Conservation (phyloP, 768 basidiomycete genomes). For the Leccinum olivaceopallidum region DNA sequence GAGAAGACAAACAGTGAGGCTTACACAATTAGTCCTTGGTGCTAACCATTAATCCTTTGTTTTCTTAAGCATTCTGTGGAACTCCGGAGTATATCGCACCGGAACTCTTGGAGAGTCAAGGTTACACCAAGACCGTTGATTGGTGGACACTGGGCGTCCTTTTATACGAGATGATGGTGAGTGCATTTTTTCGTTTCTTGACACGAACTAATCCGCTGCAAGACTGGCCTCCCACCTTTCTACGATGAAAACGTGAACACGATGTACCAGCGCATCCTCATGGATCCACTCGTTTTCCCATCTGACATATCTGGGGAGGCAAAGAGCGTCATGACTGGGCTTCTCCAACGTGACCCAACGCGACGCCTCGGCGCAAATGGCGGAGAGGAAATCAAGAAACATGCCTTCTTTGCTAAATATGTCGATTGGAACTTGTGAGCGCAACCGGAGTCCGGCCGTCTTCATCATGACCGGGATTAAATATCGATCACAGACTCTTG, state of each 20-base stretch:
- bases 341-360: slow-evolving; percentile 87
- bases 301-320: slow-evolving; percentile 88
- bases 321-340: slow-evolving; percentile 80
- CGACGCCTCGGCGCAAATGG: slow-evolving; percentile 89
- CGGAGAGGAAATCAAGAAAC: slow-evolving; percentile 93
- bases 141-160: slow-evolving; percentile 99
- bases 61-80: slow-evolving; percentile 82
- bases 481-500: slow-evolving; percentile 51
- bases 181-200: not conserved
- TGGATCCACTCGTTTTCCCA: slow-evolving; percentile 91
- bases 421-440: slow-evolving; percentile 85
- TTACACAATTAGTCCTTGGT: not conserved
- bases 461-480: slow-evolving; percentile 4
- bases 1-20: slow-evolving; percentile 93
- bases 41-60: slow-evolving; percentile 5
- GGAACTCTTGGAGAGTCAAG: slow-evolving; percentile 93
- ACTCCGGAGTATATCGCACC: slow-evolving; percentile 99
- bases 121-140: slow-evolving; percentile 97
- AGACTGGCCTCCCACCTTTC: slow-evolving; percentile 97
- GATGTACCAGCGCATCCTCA: slow-evolving; percentile 95
- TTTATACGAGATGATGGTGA: slow-evolving; percentile 94
- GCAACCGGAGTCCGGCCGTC: not conserved
- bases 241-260: slow-evolving; percentile 99
- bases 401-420: slow-evolving; percentile 93
- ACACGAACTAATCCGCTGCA: slow-evolving; percentile 9